Evolutionary conservation across 345 rosid genomes (phyloP), one percentile per base, ranked within the genome.

Genomic region (Salix purpurea): DNA sequence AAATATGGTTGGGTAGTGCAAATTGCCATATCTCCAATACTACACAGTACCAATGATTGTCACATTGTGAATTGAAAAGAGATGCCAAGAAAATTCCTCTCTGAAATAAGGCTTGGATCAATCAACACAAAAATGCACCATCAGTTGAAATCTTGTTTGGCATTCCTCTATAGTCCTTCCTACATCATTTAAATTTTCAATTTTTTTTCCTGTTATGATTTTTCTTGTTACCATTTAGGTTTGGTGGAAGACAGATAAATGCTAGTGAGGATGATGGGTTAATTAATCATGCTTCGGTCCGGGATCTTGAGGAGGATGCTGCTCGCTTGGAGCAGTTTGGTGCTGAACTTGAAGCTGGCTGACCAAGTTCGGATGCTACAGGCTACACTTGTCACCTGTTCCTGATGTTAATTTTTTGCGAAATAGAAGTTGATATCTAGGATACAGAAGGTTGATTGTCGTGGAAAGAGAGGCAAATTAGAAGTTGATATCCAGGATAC

Each of bases 291-390:
- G 88, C 98, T 46, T 32, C 64, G 32, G 78, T 92, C 21, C 85
- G 97, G 30, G 97, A 96, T 86, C 74, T 77, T 36, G 91, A 88
- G 0, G 91, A 74, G 60, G 99, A 94, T 77, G 87, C 90, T 1
- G 79, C 73, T 14, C 84, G 97, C 69, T 73, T 96, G 75, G 96
- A 94, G 69, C 90, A 90, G 81, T 96, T 92, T 84, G 94, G 97
- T 52, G 92, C 97, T 65, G 99, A 94, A 77, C 97, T 96, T 15
- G 98, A 96, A 85, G 92, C 91, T 9, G 94, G 91, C 9, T 89
- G 84, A 88, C 36, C 9, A 6, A 18, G 32, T 8, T 0, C 0
- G 48, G 46, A 58, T 3, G 62, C 62, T 3, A 11, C 62, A 10
- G 62, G 62, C n/a, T n/a, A 16, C 12, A 39, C 24, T 1, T 7